These are phyloP conservation scores for Puccinia triticina DNA, from an alignment of 1,284 basidiomycete species.

Conservation along the genomic window DNA sequence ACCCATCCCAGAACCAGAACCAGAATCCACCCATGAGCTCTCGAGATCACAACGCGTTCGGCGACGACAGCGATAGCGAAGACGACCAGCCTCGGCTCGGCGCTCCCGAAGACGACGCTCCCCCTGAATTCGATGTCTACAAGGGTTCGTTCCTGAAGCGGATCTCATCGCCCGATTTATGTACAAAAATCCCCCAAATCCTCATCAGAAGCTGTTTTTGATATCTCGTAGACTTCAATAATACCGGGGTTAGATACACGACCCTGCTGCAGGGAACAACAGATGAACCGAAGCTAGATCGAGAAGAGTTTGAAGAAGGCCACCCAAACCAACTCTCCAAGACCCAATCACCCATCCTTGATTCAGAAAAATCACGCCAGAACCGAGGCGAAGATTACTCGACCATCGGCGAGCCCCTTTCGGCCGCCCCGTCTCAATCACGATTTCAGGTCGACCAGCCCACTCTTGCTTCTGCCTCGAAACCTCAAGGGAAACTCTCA, in stretches of 20 bases:
- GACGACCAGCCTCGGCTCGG: constrained; percentile 6
- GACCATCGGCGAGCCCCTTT: no score
- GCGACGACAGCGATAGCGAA: constrained; percentile 28
- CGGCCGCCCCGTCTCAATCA: background rate
- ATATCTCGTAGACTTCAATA: constrained; percentile 37
- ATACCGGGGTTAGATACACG: constrained; percentile 30
- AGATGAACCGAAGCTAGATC: background rate
- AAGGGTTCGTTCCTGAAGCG: constrained; percentile 31
- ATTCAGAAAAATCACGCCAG: background rate
- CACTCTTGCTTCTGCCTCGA: background rate
- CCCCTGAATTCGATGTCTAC: constrained; percentile 43
- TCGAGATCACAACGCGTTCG: constrained; percentile 23
- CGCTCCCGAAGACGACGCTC: background rate
- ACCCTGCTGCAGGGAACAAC: background rate
- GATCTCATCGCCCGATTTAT: no score
- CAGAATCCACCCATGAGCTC: background rate
- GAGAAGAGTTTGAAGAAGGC: background rate
- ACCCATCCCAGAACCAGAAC: background rate
- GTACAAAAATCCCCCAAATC: background rate
- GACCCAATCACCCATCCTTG: background rate
- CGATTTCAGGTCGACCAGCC: background rate
- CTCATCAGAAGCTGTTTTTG: no score
- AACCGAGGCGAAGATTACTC: background rate
- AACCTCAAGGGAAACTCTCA: background rate
- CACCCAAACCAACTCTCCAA: background rate